A percentile compares a stretch with the other conserved stretches of the same genome.
phyloP scores from a whole-genome alignment of 169 alveolate species.

The Plasmodium adleri region DNA sequence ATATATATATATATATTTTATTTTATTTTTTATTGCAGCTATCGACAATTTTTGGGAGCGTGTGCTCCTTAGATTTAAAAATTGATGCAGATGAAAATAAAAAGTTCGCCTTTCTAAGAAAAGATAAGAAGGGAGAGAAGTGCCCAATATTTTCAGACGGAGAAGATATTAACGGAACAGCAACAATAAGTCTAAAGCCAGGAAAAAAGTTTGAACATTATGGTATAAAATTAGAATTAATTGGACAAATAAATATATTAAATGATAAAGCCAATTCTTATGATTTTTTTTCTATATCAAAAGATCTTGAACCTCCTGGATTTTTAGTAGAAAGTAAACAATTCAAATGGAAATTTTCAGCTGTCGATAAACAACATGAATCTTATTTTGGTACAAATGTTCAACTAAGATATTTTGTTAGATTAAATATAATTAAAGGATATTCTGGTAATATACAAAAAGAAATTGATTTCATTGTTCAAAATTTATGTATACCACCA shows the following conservation, averaged over 20 bases:
- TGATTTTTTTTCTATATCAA: slow-evolving; percentile 95
- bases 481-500: slow-evolving; percentile 91
- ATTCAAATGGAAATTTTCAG: slow-evolving; percentile 94
- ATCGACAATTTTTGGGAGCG: slow-evolving; percentile 86
- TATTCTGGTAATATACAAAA: slow-evolving; percentile 91
- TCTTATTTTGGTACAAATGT: slow-evolving; percentile 97
- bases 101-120: slow-evolving; percentile 80
- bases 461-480: slow-evolving; percentile 96
- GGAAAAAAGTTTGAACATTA: slow-evolving; percentile 97
- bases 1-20: no score
- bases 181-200: slow-evolving; percentile 92
- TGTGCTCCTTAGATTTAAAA: slow-evolving; percentile 83
- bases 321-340: slow-evolving; percentile 91
- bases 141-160: slow-evolving; percentile 91
- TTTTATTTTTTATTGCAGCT: slow-evolving; percentile 68
- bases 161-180: slow-evolving; percentile 93
- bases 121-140: slow-evolving; percentile 86
- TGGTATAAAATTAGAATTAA: slow-evolving; percentile 97
- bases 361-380: slow-evolving; percentile 98
- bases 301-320: slow-evolving; percentile 99
- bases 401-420: slow-evolving; percentile 92
- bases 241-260: slow-evolving; percentile 95
- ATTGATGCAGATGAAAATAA: slow-evolving; percentile 83
- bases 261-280: slow-evolving; percentile 92
- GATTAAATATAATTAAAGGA: slow-evolving; percentile 93